Evolutionary conservation across 2,329 filamentous ascomycete species (phyloP).

Genomic region (Tricladium varicosporioides): DNA sequence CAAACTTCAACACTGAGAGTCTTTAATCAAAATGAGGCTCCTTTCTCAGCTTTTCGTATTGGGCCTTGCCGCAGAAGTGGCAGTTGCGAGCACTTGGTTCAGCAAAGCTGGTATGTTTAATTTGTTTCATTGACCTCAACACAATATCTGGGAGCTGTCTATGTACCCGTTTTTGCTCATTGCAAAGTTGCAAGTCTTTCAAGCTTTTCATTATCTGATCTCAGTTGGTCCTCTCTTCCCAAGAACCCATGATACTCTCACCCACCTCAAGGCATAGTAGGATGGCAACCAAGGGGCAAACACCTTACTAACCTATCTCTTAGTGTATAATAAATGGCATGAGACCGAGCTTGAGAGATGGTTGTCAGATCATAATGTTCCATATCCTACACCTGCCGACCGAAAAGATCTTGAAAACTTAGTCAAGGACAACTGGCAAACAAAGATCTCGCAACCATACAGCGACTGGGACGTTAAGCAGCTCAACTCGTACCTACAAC

Average conservation of each 20-base stretch:
- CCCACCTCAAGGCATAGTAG: background rate
- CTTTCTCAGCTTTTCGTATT: conserved; percentile 67
- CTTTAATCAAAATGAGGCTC: conserved; percentile 67
- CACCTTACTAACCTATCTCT: conserved; percentile 29
- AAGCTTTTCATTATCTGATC: background rate
- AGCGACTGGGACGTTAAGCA: conserved; percentile 71
- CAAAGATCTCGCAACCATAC: conserved; percentile 72
- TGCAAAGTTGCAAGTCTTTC: background rate
- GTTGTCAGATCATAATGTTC: conserved; percentile 88
- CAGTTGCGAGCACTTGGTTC: conserved; percentile 79
- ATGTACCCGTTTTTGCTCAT: conserved; percentile 6
- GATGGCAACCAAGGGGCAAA: background rate
- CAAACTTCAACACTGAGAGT: background rate
- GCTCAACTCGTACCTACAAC: conserved; percentile 64
- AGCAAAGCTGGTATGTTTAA: conserved; percentile 71
- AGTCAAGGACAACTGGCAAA: conserved; percentile 88
- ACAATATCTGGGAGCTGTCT: background rate
- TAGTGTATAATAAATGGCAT: conserved; percentile 98
- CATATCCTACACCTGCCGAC: conserved; percentile 85
- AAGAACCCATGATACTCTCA: background rate
- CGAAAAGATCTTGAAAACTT: conserved; percentile 91
- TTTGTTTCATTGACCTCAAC: background rate
- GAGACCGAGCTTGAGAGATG: conserved; percentile 96
- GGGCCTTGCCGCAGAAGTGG: conserved; percentile 68
- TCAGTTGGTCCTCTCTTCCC: conserved; percentile 1